Evolutionary conservation across 441 rosid species (phyloP).

Genomic region (Euphorbia neoarborescens): DNA sequence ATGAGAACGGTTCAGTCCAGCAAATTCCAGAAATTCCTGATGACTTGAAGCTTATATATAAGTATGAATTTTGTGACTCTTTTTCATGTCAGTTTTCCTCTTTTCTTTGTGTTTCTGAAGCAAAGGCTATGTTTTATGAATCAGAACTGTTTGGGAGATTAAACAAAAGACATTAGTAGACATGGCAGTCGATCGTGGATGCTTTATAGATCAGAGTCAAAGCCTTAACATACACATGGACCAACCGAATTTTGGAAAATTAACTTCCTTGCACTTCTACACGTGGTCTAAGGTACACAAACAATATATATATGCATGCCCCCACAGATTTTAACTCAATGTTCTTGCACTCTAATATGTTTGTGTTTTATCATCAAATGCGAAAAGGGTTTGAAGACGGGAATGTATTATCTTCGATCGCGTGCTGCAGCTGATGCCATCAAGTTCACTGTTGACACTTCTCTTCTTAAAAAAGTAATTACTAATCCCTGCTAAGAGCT

Average conservation of each 20-base stretch:
- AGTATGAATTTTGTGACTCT: conserved; percentile 32
- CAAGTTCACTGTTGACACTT: conserved; percentile 81
- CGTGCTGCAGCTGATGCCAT: conserved; percentile 98
- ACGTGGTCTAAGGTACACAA: conserved; percentile 72
- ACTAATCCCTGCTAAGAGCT: not conserved
- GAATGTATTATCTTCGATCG: conserved; percentile 80
- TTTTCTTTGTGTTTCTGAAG: not conserved
- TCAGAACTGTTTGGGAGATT: conserved; percentile 96
- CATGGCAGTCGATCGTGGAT: conserved; percentile 88
- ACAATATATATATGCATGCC: conserved; percentile 3
- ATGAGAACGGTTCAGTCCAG: conserved; percentile 65
- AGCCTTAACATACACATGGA: conserved; percentile 91
- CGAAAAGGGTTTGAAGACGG: conserved; percentile 71
- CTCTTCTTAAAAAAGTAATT: conserved; percentile 52
- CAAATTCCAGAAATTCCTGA: conserved; percentile 64
- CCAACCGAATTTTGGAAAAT: conserved; percentile 69
- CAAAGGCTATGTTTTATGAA: conserved; percentile 10
- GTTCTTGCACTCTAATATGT: not conserved
- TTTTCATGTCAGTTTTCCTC: not conserved
- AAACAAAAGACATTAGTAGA: conserved; percentile 82
- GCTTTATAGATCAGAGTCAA: conserved; percentile 86
- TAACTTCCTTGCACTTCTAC: conserved; percentile 73
- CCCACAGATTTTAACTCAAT: not conserved
- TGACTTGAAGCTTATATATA: conserved; percentile 64
- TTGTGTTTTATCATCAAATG: not conserved